Evolutionary conservation across 179 eudicot genomes (phyloP).

Genomic region (Vitellaria paradoxa): DNA sequence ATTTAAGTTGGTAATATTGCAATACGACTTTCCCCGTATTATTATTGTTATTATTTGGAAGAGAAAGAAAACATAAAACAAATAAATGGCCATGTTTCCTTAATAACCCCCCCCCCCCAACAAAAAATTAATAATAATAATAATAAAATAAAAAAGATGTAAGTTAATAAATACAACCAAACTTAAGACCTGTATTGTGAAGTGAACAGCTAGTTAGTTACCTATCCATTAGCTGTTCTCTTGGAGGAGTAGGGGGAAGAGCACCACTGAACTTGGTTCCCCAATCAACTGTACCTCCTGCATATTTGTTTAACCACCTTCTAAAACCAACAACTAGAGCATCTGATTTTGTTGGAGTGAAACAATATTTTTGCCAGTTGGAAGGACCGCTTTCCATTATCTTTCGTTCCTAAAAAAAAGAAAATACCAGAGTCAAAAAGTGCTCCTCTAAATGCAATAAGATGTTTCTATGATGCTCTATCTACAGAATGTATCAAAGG

Average conservation of each 20-base stretch:
- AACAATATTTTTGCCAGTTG: conserved; percentile 87
- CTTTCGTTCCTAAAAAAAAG: conserved; percentile 54
- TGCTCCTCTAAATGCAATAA: background rate
- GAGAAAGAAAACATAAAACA: no score
- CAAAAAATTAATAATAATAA: no score
- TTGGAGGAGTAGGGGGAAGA: conserved; percentile 76
- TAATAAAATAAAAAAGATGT: background rate
- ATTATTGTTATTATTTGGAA: background rate
- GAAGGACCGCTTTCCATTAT: conserved; percentile 56
- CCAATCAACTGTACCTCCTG: conserved; percentile 70
- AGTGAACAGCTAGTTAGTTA: background rate
- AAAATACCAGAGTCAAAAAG: background rate
- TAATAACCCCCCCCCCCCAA: no score
- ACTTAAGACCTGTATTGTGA: background rate
- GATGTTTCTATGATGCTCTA: background rate
- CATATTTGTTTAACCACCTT: conserved; percentile 81
- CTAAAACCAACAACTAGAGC: conserved; percentile 63
- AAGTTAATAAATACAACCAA: background rate
- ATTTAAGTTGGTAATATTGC: background rate
- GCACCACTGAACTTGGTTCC: conserved; percentile 47
- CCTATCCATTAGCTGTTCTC: conserved; percentile 84
- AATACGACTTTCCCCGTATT: background rate
- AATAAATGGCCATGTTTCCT: no score
- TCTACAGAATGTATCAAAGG: background rate
- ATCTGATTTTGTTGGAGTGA: conserved; percentile 81